Conservation (phyloP, 768 basidiomycete species). For the Hebeloma cylindrosporum region DNA sequence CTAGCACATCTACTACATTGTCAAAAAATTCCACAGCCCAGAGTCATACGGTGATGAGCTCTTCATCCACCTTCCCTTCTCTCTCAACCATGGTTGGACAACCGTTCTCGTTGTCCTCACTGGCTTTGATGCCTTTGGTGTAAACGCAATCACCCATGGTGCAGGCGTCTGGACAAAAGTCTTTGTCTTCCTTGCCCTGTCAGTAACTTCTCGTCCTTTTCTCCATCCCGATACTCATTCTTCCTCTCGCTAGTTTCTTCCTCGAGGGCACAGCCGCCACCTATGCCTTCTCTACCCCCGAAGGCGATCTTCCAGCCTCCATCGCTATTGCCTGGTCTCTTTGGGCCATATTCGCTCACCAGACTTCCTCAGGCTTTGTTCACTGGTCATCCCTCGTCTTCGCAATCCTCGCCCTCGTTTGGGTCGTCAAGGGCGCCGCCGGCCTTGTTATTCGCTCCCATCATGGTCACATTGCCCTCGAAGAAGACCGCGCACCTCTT, state of each 20-base stretch:
- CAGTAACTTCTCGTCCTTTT: conserved; percentile 31
- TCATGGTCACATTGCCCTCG: conserved; percentile 60
- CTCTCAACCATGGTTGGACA: conserved; percentile 92
- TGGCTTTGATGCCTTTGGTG: conserved; percentile 88
- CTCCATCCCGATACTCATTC: conserved; percentile 6
- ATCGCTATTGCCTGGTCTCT: conserved; percentile 93
- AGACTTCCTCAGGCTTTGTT: conserved; percentile 68
- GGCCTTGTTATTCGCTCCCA: conserved; percentile 51
- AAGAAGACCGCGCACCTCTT: conserved; percentile 88
- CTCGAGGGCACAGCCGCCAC: conserved; percentile 90
- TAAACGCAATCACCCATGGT: conserved; percentile 57
- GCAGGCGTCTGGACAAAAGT: conserved; percentile 92
- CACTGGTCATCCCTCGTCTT: conserved; percentile 90
- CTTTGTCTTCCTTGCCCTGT: conserved; percentile 91
- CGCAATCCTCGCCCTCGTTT: conserved; percentile 80
- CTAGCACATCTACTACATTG: conserved; percentile 90
- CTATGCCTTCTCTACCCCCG: conserved; percentile 87
- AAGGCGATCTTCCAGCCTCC: conserved; percentile 92
- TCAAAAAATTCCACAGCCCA: conserved; percentile 81
- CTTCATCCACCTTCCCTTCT: conserved; percentile 95
- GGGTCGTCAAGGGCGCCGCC: conserved; percentile 75
- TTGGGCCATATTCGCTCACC: conserved; percentile 86
- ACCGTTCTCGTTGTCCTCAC: conserved; percentile 81
- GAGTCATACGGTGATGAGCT: conserved; percentile 73
- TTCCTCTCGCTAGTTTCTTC: conserved; percentile 66